Base-by-base conservation (phyloP, 176 grass and related monocot species). In the Phyllostachys edulis region DNA sequence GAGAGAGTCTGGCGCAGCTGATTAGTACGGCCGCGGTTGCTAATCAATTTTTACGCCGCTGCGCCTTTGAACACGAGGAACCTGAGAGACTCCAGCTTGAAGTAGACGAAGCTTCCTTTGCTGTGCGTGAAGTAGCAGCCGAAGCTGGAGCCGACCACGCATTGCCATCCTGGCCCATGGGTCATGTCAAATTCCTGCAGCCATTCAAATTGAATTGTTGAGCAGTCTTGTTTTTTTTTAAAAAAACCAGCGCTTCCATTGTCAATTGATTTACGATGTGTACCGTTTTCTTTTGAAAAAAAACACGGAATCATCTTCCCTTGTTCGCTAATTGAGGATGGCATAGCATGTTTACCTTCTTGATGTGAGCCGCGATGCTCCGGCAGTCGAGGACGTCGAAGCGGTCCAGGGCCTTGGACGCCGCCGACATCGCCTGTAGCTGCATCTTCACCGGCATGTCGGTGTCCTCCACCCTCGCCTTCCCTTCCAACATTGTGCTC, bases 371-470 rank as follows among this genome's bases (percentile, higher is more conserved):
- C 0, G 93, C 93, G 76, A 99, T 99, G 93, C 81, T 92, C 70
- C 91, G 85, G 87, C 80, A 98, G 79, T 98, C 96, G 77, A 81
- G 62, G 82, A 73, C 96, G 76, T 98, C 96, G 74, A 95, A 98
- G 85, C 90, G 91, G 80, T 98, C 96, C 56, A 98, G 96, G 1
- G 93, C 93, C 75, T 90, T 89, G 75, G 83, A 95, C 47, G 96
- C 93, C 37, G 91, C 75, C 36, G 96, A 73, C 91, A 75, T 96
- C 51, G 96, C 96, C 80, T 90, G 91, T 49, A 83, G 83, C 88
- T 99, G 96, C 93, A 99, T 99, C 91, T 92, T 88, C 68, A 69
- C 69, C 14, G 96, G 96, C 93, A 99, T 99, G 84, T 99, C 93
- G n/a, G 93, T 96, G 85, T 99, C 96, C 87, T 94, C 89, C 88